Percentiles rank a stretch among this genome's conserved stretches.
Evolutionary conservation across 306 rosid species (phyloP).

Genomic region (Nissolia schottii): DNA sequence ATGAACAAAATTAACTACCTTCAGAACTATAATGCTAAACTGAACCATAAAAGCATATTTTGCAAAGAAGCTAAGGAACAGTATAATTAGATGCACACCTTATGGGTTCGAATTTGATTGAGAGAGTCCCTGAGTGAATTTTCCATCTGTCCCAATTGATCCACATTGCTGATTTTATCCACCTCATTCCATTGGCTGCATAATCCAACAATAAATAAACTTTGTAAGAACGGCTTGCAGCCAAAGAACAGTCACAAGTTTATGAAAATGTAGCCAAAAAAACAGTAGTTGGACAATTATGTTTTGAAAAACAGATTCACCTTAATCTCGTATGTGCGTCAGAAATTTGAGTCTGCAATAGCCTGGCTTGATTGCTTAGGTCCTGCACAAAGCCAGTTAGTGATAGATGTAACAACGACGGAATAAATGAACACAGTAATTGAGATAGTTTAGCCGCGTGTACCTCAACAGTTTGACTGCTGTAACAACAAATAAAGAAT

Average conservation of each 20-base stretch:
- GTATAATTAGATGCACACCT: slow-evolving; percentile 39
- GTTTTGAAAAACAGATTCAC: slow-evolving; percentile 23
- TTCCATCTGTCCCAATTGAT: slow-evolving; percentile 65
- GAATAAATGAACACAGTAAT: neutral
- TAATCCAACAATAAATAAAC: slow-evolving; percentile 15
- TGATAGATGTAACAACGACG: neutral
- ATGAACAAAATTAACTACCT: neutral
- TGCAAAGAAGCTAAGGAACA: neutral
- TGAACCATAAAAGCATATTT: neutral
- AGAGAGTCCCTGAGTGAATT: slow-evolving; percentile 57
- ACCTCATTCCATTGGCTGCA: slow-evolving; percentile 62
- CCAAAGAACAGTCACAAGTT: neutral
- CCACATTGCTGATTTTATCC: slow-evolving; percentile 56
- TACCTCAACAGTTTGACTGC: slow-evolving; percentile 68
- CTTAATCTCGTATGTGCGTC: slow-evolving; percentile 55
- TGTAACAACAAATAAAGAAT: slow-evolving; percentile 36
- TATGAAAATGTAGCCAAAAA: neutral
- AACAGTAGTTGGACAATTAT: neutral
- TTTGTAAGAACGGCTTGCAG: neutral
- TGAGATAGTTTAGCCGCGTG: neutral
- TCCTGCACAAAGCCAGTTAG: slow-evolving; percentile 35
- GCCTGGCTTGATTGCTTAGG: slow-evolving; percentile 35
- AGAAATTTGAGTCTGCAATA: slow-evolving; percentile 43
- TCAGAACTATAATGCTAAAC: neutral
- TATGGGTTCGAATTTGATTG: slow-evolving; percentile 46